Base-by-base conservation (phyloP, 441 rosid species). In the Gossypium gossypioides region DNA sequence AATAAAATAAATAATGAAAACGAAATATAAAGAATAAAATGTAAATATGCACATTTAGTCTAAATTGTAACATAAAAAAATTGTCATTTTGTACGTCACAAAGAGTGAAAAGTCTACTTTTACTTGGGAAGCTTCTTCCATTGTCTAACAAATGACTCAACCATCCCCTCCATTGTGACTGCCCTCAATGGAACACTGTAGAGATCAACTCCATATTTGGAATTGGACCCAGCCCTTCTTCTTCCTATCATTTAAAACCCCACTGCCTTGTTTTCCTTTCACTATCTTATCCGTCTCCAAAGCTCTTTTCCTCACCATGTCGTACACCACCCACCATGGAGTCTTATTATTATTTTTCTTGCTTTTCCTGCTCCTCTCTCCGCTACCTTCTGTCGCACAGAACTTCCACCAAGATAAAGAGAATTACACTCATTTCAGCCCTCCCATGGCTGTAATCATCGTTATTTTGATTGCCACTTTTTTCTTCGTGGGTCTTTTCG, bases 401-500 rank as follows among this genome's bases (percentile, higher is more conserved):
- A 18, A 19, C 25, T 22, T 72, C 78, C 67, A 72, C 65, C 2
- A 21, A 0, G 21, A n/a, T 27, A 57, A n/a, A 25, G 73, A 75
- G 2, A 61, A 72, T 0, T 84, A 82, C 66, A 75, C 83, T 0
- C 78, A 64, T 3, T 83, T 91, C 78, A 88, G 86, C 37, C 97
- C 97, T 1, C 81, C 90, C 37, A 81, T 92, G 89, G 92, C 90
- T 1, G 75, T 92, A 2, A 85, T 91, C 61, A 82, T 92, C 42
- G 88, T 87, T n/a, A 88, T 88, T 57, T 16, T 92, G 0, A 72
- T 95, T 27, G 77, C 87, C 2, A 90, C 84, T 6, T 83, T 95
- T 40, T 91, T 95, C 80, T 73, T 88, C 46, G 81, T 89, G 85
- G 97, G 86, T 2, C 84, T 92, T 83, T 84, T 95, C 85, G 83